A percentile compares a stretch with the other conserved stretches of the same genome.
phyloP scores from a whole-genome alignment of 768 basidiomycete species.

The Tulasnella calospora region DNA sequence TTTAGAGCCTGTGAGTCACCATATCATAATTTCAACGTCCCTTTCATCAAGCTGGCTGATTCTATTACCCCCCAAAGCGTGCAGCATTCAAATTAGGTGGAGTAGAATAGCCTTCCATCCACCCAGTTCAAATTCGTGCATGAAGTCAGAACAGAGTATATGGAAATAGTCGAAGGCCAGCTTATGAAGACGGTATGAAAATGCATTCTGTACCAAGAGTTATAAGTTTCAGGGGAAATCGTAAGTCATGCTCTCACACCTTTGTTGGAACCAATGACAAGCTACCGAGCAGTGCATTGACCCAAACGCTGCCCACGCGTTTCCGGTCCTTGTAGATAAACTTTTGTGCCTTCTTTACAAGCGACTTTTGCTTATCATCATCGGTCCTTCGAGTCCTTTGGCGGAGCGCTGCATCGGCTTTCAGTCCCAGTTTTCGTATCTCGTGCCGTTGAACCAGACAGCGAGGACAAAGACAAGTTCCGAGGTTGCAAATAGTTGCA shows the following conservation, averaged over 20 bases:
- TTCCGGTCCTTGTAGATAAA: conserved; percentile 21
- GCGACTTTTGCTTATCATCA: background rate
- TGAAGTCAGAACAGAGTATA: conserved; percentile 37
- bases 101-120: conserved; percentile 39
- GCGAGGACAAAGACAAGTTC: conserved; percentile 36
- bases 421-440: conserved; percentile 23
- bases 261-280: conserved; percentile 20
- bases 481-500: background rate
- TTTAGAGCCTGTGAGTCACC: background rate
- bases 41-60: background rate
- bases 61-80: background rate
- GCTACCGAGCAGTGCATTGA: conserved; percentile 18
- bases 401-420: background rate
- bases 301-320: conserved; percentile 13
- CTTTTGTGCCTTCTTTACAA: conserved; percentile 8
- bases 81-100: conserved; percentile 36
- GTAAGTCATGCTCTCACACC: conserved; percentile 11
- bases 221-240: background rate
- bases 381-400: background rate
- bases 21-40: background rate
- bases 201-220: conserved; percentile 35
- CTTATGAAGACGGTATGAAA: conserved; percentile 31
- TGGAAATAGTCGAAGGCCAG: conserved; percentile 33
- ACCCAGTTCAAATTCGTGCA: conserved; percentile 45
- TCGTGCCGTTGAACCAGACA: conserved; percentile 31